Base-by-base conservation (phyloP, 1,284 basidiomycete genomes). In the Ceratobasidium sp. region DNA sequence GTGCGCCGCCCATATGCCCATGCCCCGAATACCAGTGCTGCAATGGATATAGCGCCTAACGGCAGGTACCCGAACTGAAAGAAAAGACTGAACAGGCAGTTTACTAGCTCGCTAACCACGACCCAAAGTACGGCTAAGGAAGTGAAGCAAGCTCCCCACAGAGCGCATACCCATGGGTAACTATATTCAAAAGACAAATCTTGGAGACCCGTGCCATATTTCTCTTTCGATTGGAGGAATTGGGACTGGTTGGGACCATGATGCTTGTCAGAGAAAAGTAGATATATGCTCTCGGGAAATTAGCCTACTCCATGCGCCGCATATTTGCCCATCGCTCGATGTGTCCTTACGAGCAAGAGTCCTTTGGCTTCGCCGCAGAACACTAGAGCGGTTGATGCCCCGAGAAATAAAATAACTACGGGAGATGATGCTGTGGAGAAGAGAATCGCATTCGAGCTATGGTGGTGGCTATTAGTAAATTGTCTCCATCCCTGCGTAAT, bases 321-420 rank as follows among this genome's bases (percentile, higher is more conserved):
- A 15, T 60, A 72, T 27, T 72, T 57, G 50, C 69, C 69, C 50
- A 72, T 59, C 27, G 69, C 54, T 15, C 69, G 69, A 29, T 72
- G 69, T 6, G 19, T 72, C 17, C 69, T 41, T 31, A 72, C 60
- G n/a, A 72, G 69, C 22, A 59, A 53, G 1, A 72, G 44, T 14
- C 44, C 54, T 24, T 72, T 72, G n/a, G 57, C 41, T 33, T 29
- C 57, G 14, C 69, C 69, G 47, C 47, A 72, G 9, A 72, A 15
- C 11, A 57, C 44, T 1, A 31, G 60, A 50, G 48, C 69, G 7
- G 56, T 72, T 11, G 69, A 72, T 24, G 50, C 15, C 1, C 44
- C 57, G 19, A 72, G n/a, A 8, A 72, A n/a, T 6, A 72, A n/a
- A 31, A 60, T 50, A 29, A 72, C 54, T 19, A 72, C 36, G 19